Conservation (phyloP, 306 rosid species). For the Malus sylvestris region DNA sequence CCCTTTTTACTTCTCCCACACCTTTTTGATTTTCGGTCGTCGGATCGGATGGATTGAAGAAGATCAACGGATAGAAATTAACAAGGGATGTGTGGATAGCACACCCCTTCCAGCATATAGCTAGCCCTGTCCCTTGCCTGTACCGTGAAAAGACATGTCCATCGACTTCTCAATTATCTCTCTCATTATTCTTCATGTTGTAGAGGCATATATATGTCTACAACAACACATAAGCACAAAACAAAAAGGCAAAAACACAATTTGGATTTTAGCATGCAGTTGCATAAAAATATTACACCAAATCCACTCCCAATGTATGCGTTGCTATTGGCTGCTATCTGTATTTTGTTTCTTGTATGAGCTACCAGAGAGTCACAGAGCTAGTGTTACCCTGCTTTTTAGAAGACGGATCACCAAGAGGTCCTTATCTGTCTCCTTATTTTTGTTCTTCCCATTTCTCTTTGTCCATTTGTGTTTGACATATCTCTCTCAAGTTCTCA, state of each 20-base stretch:
- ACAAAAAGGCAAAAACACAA: conserved; percentile 27
- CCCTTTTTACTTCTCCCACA: no score
- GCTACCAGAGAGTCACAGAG: background rate
- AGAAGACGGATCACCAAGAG: conserved; percentile 7
- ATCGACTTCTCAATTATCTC: conserved; percentile 4
- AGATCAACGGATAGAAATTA: no score
- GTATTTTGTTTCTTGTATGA: background rate
- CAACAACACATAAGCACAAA: background rate
- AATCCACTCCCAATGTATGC: background rate
- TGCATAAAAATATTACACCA: background rate
- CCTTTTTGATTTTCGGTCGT: no score
- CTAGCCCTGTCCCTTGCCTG: conserved; percentile 8
- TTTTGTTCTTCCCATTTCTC: conserved; percentile 10
- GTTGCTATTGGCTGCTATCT: background rate
- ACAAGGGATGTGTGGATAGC: no score
- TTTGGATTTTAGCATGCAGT: conserved; percentile 40
- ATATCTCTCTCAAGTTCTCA: conserved; percentile 27
- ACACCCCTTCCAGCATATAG: conserved; percentile 5
- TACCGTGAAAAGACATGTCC: conserved; percentile 25
- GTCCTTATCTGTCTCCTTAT: conserved; percentile 27
- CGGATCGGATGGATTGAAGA: no score
- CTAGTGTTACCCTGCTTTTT: background rate
- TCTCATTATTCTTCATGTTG: conserved; percentile 24
- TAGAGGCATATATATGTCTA: background rate
- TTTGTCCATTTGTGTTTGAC: conserved; percentile 55